Conservation (phyloP, 78 protist species). For the Anaeramoeba ignava region DNA sequence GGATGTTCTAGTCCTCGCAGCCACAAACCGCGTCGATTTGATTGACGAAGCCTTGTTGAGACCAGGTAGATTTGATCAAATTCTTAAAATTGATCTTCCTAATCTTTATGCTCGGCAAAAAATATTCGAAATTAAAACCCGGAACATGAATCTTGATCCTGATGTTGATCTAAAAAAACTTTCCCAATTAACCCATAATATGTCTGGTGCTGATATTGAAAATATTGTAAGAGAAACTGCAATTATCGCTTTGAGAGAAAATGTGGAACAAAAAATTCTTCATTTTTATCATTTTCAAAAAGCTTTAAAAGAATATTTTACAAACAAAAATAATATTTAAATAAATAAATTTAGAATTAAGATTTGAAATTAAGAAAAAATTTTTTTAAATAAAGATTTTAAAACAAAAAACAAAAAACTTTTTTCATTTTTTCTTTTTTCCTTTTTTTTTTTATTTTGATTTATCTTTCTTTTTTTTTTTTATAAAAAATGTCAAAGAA, state of each 20-base stretch:
- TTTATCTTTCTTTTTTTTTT: no score
- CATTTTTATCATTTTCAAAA: neutral
- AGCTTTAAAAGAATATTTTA: neutral
- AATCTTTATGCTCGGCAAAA: neutral
- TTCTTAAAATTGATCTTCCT: neutral
- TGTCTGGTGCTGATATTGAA: neutral
- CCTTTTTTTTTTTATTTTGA: no score
- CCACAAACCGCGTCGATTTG: neutral
- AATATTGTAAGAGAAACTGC: neutral
- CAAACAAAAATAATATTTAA: no score
- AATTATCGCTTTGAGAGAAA: neutral
- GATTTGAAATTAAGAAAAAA: no score
- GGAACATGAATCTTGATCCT: neutral
- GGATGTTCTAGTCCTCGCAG: neutral
- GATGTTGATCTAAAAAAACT: neutral
- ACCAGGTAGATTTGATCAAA: neutral
- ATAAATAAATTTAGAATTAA: no score
- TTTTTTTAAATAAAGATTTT: no score
- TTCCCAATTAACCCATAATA: neutral
- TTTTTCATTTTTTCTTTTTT: no score
- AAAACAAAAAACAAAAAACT: no score
- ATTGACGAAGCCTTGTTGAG: conserved; percentile 1
- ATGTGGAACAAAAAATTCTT: neutral
- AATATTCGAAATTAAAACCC: neutral
- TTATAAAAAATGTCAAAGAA: no score